Base-by-base conservation (phyloP, 2,329 filamentous ascomycete genomes). In the Nemania sp. region DNA sequence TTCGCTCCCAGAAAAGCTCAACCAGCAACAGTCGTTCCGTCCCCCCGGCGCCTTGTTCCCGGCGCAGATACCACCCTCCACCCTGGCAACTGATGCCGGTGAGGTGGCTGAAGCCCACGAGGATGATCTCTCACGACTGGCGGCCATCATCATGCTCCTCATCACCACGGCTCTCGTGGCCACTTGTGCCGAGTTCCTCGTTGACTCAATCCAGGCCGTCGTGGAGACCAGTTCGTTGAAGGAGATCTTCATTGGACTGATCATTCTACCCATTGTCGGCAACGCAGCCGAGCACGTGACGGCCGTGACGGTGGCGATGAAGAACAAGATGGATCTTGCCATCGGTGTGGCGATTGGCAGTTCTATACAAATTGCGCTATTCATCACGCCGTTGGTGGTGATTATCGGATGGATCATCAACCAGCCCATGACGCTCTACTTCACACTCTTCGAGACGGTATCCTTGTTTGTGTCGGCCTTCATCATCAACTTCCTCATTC, bases 361-460 rank as follows among this genome's bases (percentile, higher is more conserved):
- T 65, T 88, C 85, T 50, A 90, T 91, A 67, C 88, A 91, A 75
- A 90, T 91, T 72, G 85, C 88, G 13, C 78, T 91, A 7, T 88
- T 90, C 70, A 81, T 90, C 54, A 90, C 88, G 3, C 88, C 88
- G 0, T 77, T 90, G 17, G 82, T 90, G 34, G 88, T 91, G 34
- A 85, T 90, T 21, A 78, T 90, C 18, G 88, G 87, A n/a, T 91
- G 88, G 88, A 83, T 82, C 62, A 83, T 90, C 74, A 76, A 81
- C 62, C 83, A 83, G 61, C 80, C 87, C n/a, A 90, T 91, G 87
- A 84, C 89, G 29, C 81, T 96, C 35, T 92, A 94, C 78, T 96
- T 96, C 75, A 91, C 91, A 62, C 83, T 92, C 50, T 96, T 96
- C 75, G 91, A 96, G 82, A 96, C 91, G 0, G 90, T 95, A 20